Percentiles rank a stretch among this genome's conserved stretches.
Evolutionary conservation across 192 early-diverging fungal genomes (phyloP).

Genomic region (Linnemannia exigua): DNA sequence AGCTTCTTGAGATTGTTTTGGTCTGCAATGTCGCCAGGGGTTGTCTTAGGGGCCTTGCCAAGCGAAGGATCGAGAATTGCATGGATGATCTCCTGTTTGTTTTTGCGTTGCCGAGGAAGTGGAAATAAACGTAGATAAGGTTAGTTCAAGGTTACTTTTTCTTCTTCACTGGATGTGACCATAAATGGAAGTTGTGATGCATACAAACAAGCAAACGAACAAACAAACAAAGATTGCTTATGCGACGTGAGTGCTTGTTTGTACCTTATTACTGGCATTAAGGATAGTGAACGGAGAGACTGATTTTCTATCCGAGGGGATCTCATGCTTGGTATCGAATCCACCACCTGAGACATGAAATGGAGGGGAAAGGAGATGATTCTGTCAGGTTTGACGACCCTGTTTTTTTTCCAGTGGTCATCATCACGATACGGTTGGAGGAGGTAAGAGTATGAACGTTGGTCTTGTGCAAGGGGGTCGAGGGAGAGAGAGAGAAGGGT

Average conservation of each 20-base stretch:
- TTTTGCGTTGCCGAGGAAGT: no score
- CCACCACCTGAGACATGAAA: conserved; percentile 11
- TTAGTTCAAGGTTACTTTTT: no score
- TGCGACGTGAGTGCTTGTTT: neutral
- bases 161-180: no score
- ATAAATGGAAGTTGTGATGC: no score
- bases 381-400: no score
- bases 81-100: neutral
- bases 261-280: neutral
- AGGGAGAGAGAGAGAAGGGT: no score
- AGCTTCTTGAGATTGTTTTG: conserved; percentile 63
- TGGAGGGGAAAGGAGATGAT: neutral
- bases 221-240: no score
- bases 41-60: neutral
- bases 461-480: no score
- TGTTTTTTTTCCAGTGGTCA: neutral
- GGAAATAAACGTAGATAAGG: conserved; percentile 53
- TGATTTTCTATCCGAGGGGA: neutral
- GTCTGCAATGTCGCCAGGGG: conserved; percentile 51
- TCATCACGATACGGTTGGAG: neutral
- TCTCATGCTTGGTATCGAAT: neutral
- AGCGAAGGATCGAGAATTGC: neutral
- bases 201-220: no score
- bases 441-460: neutral
- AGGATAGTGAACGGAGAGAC: neutral